Evolutionary conservation across 768 basidiomycete species (phyloP).

Genomic region (Hygrocybe punicea): DNA sequence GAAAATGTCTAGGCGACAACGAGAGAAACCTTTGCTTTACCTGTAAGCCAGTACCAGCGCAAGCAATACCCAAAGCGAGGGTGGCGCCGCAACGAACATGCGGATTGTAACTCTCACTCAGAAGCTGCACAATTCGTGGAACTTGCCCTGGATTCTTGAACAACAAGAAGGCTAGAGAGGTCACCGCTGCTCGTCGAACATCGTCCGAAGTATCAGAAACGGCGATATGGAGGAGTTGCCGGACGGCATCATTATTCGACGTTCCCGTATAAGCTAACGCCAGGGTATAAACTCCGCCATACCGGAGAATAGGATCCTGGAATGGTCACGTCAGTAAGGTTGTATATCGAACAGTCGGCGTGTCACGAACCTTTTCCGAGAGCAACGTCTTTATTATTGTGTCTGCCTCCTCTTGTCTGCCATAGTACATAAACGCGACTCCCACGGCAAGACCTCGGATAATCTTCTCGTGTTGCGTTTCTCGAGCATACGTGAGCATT

Average conservation of each 20-base stretch:
- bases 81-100: conserved; percentile 98
- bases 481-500: conserved; percentile 93
- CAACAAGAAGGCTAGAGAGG: conserved; percentile 89
- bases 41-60: conserved; percentile 94
- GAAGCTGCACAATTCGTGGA: conserved; percentile 91
- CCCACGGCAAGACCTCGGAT: conserved; percentile 94
- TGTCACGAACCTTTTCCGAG: conserved; percentile 70
- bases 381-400: conserved; percentile 72
- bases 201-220: conserved; percentile 98
- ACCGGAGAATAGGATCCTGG: conserved; percentile 94
- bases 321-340: conserved; percentile 7
- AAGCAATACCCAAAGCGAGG: conserved; percentile 92
- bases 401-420: conserved; percentile 89
- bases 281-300: conserved; percentile 95
- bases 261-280: conserved; percentile 97
- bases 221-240: conserved; percentile 89
- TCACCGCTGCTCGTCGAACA: conserved; percentile 94
- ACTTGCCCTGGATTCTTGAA: conserved; percentile 97
- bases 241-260: conserved; percentile 88
- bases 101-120: conserved; percentile 98
- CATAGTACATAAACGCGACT: conserved; percentile 88
- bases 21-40: conserved; percentile 40
- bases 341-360: background rate
- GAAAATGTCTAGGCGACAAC: background rate
- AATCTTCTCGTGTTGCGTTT: conserved; percentile 99